Percentiles rank a stretch among this genome's conserved stretches.
Conservation (phyloP, 108 stramenopile species). For the Skeletonema costatum region DNA sequence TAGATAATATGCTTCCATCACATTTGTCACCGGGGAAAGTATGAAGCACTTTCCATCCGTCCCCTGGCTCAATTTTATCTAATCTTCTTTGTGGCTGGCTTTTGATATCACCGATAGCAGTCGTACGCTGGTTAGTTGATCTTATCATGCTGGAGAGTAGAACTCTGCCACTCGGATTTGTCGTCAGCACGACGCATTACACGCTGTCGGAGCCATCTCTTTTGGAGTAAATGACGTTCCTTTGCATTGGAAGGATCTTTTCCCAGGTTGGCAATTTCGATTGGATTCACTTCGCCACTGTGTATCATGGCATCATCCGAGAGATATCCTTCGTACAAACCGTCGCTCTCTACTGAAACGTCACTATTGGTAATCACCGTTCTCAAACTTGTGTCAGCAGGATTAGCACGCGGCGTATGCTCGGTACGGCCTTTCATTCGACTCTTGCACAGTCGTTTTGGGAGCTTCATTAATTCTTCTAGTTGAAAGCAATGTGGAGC, state of each 20-base stretch:
- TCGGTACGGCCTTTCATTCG: conserved; percentile 70
- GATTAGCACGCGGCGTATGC: conserved; percentile 77
- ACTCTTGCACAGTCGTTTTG: conserved; percentile 56
- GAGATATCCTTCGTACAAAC: conserved; percentile 67
- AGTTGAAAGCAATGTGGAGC: conserved; percentile 43
- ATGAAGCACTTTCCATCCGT: conserved; percentile 66
- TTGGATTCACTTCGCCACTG: conserved; percentile 61
- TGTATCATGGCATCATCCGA: conserved; percentile 59
- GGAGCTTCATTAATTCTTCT: conserved; percentile 28
- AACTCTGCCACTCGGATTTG: not conserved
- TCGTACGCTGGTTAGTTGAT: conserved; percentile 2
- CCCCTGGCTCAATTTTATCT: conserved; percentile 57
- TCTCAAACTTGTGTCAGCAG: conserved; percentile 54
- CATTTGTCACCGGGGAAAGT: conserved; percentile 65
- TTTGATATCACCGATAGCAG: not conserved
- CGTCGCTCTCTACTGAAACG: conserved; percentile 39
- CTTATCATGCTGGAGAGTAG: not conserved
- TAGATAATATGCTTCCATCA: conserved; percentile 64
- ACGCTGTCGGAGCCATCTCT: conserved; percentile 4
- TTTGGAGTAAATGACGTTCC: not conserved
- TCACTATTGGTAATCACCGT: conserved; percentile 49
- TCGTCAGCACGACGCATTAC: not conserved
- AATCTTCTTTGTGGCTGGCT: not conserved
- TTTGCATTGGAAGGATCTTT: not conserved
- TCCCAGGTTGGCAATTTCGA: conserved; percentile 51